A percentile compares a stretch with the other conserved stretches of the same genome.
Evolutionary conservation across 1,284 basidiomycete genomes (phyloP).

Genomic region (Cutaneotrichosporon cyanovorans): DNA sequence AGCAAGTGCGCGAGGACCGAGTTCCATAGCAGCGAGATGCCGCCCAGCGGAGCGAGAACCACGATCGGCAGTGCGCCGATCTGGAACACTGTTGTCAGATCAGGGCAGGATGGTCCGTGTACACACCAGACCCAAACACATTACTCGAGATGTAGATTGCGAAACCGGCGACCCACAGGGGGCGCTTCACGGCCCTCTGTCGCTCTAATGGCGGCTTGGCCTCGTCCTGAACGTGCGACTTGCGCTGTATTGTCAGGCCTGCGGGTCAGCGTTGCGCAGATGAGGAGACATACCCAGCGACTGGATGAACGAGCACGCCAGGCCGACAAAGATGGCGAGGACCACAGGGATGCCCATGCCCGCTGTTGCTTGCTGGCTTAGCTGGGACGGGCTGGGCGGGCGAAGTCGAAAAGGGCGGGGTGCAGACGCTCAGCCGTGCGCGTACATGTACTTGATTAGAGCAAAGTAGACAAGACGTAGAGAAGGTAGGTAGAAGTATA

Average conservation of each 20-base stretch:
- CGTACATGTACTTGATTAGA: too few species aligned
- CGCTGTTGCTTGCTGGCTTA: too few species aligned
- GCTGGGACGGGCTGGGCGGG: too few species aligned
- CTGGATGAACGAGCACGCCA: slow-evolving; percentile 82
- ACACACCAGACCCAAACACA: slow-evolving; percentile 56
- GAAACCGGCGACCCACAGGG: slow-evolving; percentile 81
- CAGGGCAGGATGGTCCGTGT: not conserved
- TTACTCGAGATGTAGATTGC: slow-evolving; percentile 80
- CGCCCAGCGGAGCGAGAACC: slow-evolving; percentile 85
- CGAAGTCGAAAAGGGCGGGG: too few species aligned
- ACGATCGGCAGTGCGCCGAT: slow-evolving; percentile 90
- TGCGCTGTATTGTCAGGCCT: slow-evolving; percentile 86
- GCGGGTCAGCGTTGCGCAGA: slow-evolving; percentile 2
- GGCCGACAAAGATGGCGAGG: slow-evolving; percentile 61
- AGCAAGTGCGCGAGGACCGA: slow-evolving; percentile 82
- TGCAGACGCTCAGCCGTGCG: too few species aligned
- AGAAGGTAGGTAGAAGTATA: too few species aligned
- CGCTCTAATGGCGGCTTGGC: slow-evolving; percentile 58
- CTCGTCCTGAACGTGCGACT: slow-evolving; percentile 85
- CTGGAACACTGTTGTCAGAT: slow-evolving; percentile 62
- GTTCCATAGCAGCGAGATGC: slow-evolving; percentile 87
- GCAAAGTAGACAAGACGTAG: too few species aligned
- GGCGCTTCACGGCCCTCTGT: slow-evolving; percentile 65
- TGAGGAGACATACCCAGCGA: slow-evolving; percentile 54
- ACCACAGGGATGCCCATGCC: slow-evolving; percentile 50